phyloP scores from a whole-genome alignment of 148 eudicot species.

The Chenopodium suecicum region DNA sequence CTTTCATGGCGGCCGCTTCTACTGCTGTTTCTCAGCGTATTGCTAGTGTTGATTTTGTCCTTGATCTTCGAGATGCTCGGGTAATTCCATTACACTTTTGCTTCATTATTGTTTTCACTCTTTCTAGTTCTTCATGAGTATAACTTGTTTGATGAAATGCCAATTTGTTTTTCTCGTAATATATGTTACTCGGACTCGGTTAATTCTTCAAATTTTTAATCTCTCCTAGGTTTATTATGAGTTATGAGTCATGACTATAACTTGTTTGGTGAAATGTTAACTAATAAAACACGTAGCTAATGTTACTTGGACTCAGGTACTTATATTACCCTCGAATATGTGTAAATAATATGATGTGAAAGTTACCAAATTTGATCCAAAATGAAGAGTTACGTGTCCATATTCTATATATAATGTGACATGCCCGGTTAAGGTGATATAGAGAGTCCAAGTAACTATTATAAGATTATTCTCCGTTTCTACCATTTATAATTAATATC shows the following conservation, averaged over 20 bases:
- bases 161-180: not conserved
- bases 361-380: no score
- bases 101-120: not conserved
- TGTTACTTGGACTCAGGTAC: no score
- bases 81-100: conserved; percentile 23
- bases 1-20: conserved; percentile 84
- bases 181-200: no score
- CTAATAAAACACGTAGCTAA: no score
- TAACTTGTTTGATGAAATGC: conserved; percentile 48
- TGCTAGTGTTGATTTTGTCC: conserved; percentile 65
- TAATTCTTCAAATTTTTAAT: no score
- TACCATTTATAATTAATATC: not conserved
- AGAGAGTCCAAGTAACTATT: no score
- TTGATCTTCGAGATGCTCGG: conserved; percentile 90
- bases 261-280: conserved; percentile 41
- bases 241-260: not conserved
- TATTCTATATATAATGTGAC: no score
- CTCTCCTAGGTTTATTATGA: no score
- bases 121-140: not conserved
- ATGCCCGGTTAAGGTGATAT: no score
- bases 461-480: not conserved
- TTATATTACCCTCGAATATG: no score
- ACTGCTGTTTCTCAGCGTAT: conserved; percentile 64
- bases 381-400: no score
- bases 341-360: no score